Base-by-base conservation (phyloP, 805 yeast genomes). In the Metschnikowia borealis region DNA sequence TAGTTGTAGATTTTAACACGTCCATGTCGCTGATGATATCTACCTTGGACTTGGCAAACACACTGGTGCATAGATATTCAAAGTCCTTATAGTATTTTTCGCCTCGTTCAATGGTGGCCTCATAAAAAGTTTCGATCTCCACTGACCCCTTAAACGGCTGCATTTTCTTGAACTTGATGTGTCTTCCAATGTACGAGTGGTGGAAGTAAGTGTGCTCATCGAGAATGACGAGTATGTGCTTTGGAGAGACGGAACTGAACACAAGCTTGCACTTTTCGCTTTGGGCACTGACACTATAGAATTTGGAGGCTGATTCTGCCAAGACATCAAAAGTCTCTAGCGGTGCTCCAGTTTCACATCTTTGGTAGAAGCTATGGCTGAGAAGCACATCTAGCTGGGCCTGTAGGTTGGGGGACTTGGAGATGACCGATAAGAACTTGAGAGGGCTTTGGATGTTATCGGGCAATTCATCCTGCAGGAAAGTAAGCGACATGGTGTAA, bases 161-260 rank as follows among this genome's bases (percentile, higher is more conserved):
- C 33, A 6, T 14, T 26, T 53, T 52, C 18, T 31, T 46, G 50
- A 57, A 54, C n/a, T 31, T 32, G 38, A 51, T 38, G 44, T 50
- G 51, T n/a, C 56, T 48, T 17, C 55, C 54, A 5, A 53, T 53
- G 35, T 56, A 57, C 5, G 53, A 34, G 37, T 56, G 49, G 26
- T 54, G 58, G 21, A 37, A 50, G 33, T 33, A 54, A 0, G 58
- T 48, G 39, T 54, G 50, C 29, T 54, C 56, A 6, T 51, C 43
- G 8, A 57, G 38, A 7, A 21, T n/a, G 8, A 55, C 15, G 6
- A 23, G 13, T 3, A 50, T 21, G 5, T 17, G 7, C 13, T 38
- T 36, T 7, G 48, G 49, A 15, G 38, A 18, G 1, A 34, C 15
- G 5, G 56, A 55, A 47, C 48, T 36, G 13, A 46, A 38, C 3